Evolutionary conservation across 441 rosid genomes (phyloP), one percentile per base, ranked within the genome.

Genomic region (Codiaeum variegatum): DNA sequence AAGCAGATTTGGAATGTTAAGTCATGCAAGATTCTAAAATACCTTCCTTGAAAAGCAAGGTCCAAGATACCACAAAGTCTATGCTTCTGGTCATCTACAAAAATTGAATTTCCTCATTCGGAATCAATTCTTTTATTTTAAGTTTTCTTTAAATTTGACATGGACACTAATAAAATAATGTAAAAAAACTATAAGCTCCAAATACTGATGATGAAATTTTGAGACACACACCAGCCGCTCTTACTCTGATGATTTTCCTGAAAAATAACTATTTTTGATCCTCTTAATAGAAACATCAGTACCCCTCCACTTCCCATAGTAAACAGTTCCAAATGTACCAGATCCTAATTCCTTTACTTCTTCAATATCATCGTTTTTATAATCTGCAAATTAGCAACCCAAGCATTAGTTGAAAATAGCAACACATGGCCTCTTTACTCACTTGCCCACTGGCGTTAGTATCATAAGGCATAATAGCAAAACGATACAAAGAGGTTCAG

Each of bases 241-340:
- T 85, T 86, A 90, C 86, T 94, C 95, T 0, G 97, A 90, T 64
- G 85, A 82, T 78, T 87, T 85, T 67, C 95, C 97, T 7, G 83
- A 81, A 75, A 94, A 94, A 80, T 96, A 90, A 67, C 93, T 88
- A 55, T 91, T 88, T 80, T 91, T 94, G 16, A 94, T 94, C 76
- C 97, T 84, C 83, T 94, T 92, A 70, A 94, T 91, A 77, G 97
- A 97, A 60, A 94, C 97, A 83, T 91, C 97, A 62, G 97, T 92
- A 38, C 97, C 98, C 78, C 97, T 88, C 97, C 98, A 94, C 77
- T 91, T 94, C 55, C 96, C 98, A 71, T 84, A 81, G 71, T 85
- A 91, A 59, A 94, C 98, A 21, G 97, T 91, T 77, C 98, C 97
- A 79, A 85, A 94, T 72, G 97, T 94, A 44, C 98, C 98, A 0